Conservation (phyloP, 495 filamentous ascomycete genomes). For the Penicillium arizonense region DNA sequence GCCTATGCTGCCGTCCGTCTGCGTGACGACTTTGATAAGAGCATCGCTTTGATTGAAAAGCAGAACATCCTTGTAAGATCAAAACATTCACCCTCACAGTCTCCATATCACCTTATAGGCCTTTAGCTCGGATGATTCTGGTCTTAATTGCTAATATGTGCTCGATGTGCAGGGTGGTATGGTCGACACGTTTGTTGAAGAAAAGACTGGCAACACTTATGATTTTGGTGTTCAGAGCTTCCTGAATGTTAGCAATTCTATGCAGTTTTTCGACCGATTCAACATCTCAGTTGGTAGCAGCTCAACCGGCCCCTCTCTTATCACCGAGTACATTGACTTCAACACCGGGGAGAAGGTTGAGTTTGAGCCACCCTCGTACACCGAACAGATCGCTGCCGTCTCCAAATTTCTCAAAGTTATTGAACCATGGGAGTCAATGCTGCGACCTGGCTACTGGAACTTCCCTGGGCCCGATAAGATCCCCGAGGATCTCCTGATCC, state of each 20-base stretch:
- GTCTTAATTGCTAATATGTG: slow-evolving; percentile 1
- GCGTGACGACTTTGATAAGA: slow-evolving; percentile 36
- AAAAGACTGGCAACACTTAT: slow-evolving; percentile 25
- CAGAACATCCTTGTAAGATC: slow-evolving; percentile 34
- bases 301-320: slow-evolving; percentile 12
- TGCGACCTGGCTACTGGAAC: slow-evolving; percentile 38
- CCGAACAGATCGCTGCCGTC: slow-evolving; percentile 28
- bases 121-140: background rate
- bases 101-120: no score
- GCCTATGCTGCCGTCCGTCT: slow-evolving; percentile 47
- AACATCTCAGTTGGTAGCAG: slow-evolving; percentile 24
- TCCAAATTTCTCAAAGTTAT: slow-evolving; percentile 34
- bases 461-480: slow-evolving; percentile 32
- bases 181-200: slow-evolving; percentile 39
- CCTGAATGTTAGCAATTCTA: slow-evolving; percentile 32
- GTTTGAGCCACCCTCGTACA: slow-evolving; percentile 16
- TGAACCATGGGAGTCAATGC: slow-evolving; percentile 32
- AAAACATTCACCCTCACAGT: no score
- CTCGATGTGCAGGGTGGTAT: slow-evolving; percentile 38
- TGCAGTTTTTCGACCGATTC: slow-evolving; percentile 43
- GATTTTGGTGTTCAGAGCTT: slow-evolving; percentile 44
- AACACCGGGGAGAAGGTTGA: slow-evolving; percentile 29
- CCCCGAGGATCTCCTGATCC: slow-evolving; percentile 44
- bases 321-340: slow-evolving; percentile 39
- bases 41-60: slow-evolving; percentile 42